These are phyloP conservation scores for Backusella macrospora DNA, from an alignment of 192 early-diverging fungal species.

Conservation along the genomic window DNA sequence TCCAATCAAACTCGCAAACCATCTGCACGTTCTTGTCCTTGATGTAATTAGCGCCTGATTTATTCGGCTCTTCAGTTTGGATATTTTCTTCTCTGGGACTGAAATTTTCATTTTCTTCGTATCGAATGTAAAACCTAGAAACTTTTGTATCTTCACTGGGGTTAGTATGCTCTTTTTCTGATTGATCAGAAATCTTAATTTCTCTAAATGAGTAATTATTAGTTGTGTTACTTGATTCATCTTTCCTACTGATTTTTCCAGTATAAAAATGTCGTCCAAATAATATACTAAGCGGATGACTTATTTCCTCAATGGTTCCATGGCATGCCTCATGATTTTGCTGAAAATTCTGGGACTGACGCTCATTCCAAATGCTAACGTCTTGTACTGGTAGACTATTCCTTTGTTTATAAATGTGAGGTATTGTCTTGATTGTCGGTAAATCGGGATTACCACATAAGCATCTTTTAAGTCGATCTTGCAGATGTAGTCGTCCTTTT, in stretches of 20 bases:
- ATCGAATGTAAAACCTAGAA: neutral
- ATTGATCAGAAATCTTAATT: neutral
- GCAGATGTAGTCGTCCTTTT: neutral
- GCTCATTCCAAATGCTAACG: constrained; percentile 11
- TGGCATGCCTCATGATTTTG: constrained; percentile 16
- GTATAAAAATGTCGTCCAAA: constrained; percentile 15
- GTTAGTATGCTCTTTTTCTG: neutral
- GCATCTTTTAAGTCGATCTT: constrained; percentile 20
- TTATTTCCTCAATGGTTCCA: neutral
- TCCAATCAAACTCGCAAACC: neutral
- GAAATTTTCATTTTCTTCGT: neutral
- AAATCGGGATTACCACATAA: neutral
- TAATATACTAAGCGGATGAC: constrained; percentile 15
- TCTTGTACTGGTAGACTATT: neutral
- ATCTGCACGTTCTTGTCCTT: neutral
- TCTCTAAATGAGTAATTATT: neutral
- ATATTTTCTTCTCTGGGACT: neutral
- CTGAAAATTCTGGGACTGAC: constrained; percentile 5
- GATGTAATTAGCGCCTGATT: neutral
- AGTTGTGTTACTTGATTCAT: neutral
- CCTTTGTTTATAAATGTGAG: neutral
- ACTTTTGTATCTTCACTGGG: neutral
- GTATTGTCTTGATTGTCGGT: neutral
- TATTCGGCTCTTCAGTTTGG: neutral
- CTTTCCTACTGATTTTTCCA: neutral